Percentiles rank a stretch among this genome's conserved stretches.
phyloP scores from a whole-genome alignment of 371 early-diverging fungal species.

The Mortierella sp. region DNA sequence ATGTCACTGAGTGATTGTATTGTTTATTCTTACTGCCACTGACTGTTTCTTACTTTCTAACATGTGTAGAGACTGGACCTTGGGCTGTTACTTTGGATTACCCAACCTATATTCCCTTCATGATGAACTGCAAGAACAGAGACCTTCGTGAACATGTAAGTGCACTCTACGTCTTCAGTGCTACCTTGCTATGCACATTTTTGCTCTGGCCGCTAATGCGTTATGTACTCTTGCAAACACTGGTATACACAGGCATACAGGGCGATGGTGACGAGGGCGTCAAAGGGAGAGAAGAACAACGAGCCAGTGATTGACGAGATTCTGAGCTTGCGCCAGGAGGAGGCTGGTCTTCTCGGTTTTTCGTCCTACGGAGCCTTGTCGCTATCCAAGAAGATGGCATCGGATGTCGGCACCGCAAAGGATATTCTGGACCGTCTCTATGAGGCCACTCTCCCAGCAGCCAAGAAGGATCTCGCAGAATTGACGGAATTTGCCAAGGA shows the following conservation, averaged over 20 bases:
- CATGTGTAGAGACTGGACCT: constrained; percentile 56
- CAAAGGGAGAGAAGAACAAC: constrained; percentile 66
- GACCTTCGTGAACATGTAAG: constrained; percentile 68
- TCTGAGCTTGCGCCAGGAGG: constrained; percentile 63
- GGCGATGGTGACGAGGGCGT: constrained; percentile 72
- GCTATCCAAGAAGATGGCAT: constrained; percentile 76
- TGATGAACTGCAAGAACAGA: constrained; percentile 75
- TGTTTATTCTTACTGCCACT: neutral
- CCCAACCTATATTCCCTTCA: constrained; percentile 73
- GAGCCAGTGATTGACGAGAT: constrained; percentile 75
- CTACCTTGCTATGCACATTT: neutral
- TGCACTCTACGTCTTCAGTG: neutral
- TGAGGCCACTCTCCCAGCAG: constrained; percentile 63
- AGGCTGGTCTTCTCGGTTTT: constrained; percentile 69
- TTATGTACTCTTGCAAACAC: neutral
- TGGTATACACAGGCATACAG: neutral
- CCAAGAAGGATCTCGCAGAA: constrained; percentile 63
- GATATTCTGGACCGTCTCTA: constrained; percentile 65
- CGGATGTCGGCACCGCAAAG: constrained; percentile 62
- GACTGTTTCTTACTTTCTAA: neutral
- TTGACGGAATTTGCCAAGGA: constrained; percentile 66
- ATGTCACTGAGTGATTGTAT: too few species aligned
- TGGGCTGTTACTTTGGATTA: constrained; percentile 75
- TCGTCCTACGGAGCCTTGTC: constrained; percentile 71
- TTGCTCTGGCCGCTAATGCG: neutral